A percentile compares a stretch with the other conserved stretches of the same genome.
Conservation (phyloP, 148 eudicot genomes). For the Cornus suecica region DNA sequence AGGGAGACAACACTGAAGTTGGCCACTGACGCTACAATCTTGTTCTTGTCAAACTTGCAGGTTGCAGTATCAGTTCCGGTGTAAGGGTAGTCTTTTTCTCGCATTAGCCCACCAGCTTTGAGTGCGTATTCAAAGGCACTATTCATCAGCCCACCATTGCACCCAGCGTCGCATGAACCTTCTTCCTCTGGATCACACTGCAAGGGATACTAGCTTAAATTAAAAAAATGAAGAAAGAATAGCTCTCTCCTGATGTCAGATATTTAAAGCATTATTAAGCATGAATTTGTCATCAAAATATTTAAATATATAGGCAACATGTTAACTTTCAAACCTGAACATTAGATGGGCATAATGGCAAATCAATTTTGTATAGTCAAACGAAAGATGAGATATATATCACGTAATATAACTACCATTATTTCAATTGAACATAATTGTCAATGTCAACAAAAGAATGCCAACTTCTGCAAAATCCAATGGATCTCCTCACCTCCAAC, state of each 20-base stretch:
- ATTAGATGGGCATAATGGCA: background rate
- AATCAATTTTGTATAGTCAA: background rate
- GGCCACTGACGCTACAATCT: slow-evolving; percentile 55
- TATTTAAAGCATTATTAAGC: background rate
- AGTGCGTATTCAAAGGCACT: slow-evolving; percentile 69
- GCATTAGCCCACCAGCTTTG: slow-evolving; percentile 60
- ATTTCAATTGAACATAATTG: background rate
- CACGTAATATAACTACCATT: too few species aligned
- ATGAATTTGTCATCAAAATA: background rate
- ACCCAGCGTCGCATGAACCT: slow-evolving; percentile 60
- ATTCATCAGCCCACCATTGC: slow-evolving; percentile 75
- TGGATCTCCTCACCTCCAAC: background rate
- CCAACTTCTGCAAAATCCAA: background rate
- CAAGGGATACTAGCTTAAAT: background rate
- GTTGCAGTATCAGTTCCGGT: slow-evolving; percentile 39
- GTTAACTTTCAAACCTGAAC: background rate
- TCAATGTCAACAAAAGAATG: background rate
- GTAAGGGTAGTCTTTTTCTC: slow-evolving; percentile 64
- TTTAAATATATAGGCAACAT: background rate
- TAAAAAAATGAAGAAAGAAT: background rate
- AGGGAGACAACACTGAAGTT: slow-evolving; percentile 62
- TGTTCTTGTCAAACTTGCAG: slow-evolving; percentile 64
- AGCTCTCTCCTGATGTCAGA: background rate
- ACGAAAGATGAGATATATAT: too few species aligned
- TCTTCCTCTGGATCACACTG: slow-evolving; percentile 72